Conservation (phyloP, 495 filamentous ascomycete species). For the Xylaria palmicola region DNA sequence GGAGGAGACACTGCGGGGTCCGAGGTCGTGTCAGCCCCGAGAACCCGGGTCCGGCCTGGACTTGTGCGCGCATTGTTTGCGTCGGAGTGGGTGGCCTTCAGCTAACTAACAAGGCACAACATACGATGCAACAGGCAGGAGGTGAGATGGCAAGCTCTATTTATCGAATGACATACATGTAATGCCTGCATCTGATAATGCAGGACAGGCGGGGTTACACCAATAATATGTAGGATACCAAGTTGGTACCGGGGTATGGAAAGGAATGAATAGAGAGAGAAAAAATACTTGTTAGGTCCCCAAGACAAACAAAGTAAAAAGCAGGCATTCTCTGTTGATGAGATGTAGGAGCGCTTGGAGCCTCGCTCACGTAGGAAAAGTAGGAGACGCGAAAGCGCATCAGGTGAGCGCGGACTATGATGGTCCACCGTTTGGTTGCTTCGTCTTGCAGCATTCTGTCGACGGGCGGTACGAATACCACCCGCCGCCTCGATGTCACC, state of each 20-base stretch:
- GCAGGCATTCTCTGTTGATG: neutral
- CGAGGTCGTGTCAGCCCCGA: too few relatives aligned
- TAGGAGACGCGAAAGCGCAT: conserved; percentile 23
- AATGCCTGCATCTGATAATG: neutral
- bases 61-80: too few relatives aligned
- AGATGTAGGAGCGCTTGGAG: conserved; percentile 55
- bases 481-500: conserved; percentile 25
- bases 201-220: neutral
- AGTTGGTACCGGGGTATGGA: too few relatives aligned
- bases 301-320: neutral
- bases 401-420: conserved; percentile 56
- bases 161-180: conserved; percentile 2
- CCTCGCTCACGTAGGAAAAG: conserved; percentile 45
- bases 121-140: neutral
- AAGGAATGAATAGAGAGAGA: neutral
- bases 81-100: too few relatives aligned
- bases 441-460: conserved; percentile 44
- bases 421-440: conserved; percentile 43
- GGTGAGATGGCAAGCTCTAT: neutral
- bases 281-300: too few relatives aligned
- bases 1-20: neutral
- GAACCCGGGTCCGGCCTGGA: too few relatives aligned
- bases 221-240: neutral
- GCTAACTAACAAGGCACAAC: neutral
- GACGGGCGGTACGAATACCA: conserved; percentile 27